These are phyloP conservation scores for Xylona heveae DNA, from an alignment of 495 filamentous ascomycete genomes.

Conservation along the genomic window DNA sequence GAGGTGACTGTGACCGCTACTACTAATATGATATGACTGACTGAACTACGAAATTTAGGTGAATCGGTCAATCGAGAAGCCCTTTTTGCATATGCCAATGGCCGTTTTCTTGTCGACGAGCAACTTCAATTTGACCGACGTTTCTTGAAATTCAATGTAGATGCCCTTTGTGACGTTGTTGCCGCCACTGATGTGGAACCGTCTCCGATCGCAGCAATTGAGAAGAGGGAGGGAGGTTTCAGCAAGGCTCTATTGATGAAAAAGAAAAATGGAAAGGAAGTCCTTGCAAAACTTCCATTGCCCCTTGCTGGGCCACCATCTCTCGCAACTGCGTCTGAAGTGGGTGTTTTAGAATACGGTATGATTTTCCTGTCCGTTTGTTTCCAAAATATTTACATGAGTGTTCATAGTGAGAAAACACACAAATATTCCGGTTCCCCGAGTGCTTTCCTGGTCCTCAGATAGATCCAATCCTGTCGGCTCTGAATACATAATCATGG, in stretches of 20 bases:
- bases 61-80: conserved; percentile 9
- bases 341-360: conserved; percentile 18
- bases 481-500: conserved; percentile 20
- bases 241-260: conserved; percentile 19
- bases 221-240: conserved; percentile 21
- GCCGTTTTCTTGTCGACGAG: conserved; percentile 17
- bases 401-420: conserved; percentile 13
- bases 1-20: no score
- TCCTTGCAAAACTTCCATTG: conserved; percentile 19
- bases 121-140: conserved; percentile 12
- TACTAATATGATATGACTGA: no score
- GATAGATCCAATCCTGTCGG: conserved; percentile 13
- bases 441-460: conserved; percentile 15
- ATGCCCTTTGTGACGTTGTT: conserved; percentile 14
- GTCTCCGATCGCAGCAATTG: conserved; percentile 12
- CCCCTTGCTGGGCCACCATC: conserved; percentile 14
- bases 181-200: conserved; percentile 7
- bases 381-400: neutral
- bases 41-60: conserved; percentile 9
- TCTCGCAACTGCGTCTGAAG: conserved; percentile 18
- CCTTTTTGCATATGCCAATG: conserved; percentile 17
- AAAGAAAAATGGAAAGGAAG: conserved; percentile 15
- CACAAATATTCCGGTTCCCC: conserved; percentile 15
- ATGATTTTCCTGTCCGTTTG: conserved; percentile 6
- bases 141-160: conserved; percentile 14